Base-by-base conservation (phyloP, 345 rosid species). In the Salix viminalis region DNA sequence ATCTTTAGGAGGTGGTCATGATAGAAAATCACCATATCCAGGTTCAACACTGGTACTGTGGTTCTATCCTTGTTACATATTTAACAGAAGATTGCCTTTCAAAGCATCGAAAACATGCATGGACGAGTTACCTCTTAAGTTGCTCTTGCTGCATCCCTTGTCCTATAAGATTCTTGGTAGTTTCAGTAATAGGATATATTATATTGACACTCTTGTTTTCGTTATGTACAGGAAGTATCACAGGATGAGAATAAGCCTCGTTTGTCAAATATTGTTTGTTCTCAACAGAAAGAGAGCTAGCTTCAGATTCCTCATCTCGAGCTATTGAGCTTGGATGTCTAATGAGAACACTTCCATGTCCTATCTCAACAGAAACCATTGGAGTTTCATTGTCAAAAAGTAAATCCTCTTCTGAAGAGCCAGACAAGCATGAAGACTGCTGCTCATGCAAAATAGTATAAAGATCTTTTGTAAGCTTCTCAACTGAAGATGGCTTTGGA, bases 251-350 rank as follows among this genome's bases (percentile, higher is more conserved):
- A 81, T 89, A 87, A 58, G 88, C 94, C 74, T 90, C 94, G 71
- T 84, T 89, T 75, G 77, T 72, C 34, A 85, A 81, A 58, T 79
- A 83, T 12, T 72, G 84, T 66, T 87, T 96, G 85, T 88, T 90
- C 86, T 96, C 97, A 79, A 92, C 90, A 1, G 98, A 91, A 70
- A 94, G 90, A 19, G 97, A 96, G 83, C 98, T 96, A 61, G 97
- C 94, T 86, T 94, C 98, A 44, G 99, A 96, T 83, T 96, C 98
- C 83, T 96, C 98, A 65, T 96, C 97, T 75, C 96, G 92, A 87
- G 88, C 89, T 80, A 90, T 84, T 62, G 92, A 85, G 77, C 88
- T 91, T 0, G 97, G 97, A 84, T 92, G 89, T 84, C 86, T 89
- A 73, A 93, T 92, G 54, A 93, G 92, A 83, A 92, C 93, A 75